Base-by-base conservation (phyloP, 345 rosid genomes). In the Trapa incisa region DNA sequence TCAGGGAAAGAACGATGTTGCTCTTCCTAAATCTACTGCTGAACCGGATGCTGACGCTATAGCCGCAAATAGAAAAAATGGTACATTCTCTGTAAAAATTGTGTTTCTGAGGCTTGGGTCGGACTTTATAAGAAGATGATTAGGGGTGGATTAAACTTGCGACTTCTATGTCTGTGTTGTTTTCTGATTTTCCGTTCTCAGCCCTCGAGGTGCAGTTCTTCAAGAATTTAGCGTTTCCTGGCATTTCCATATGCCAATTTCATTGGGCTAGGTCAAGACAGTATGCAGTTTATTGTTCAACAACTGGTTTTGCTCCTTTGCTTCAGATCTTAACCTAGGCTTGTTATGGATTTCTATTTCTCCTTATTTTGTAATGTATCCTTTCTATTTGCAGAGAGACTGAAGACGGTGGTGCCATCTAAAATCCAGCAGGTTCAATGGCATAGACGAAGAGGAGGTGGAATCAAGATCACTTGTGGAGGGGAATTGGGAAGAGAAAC, bases 401-500 rank as follows among this genome's bases (percentile, higher is more conserved):
- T 6, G 14, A 29, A n/a, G 12, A 22, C 8, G 12, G 35, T 9
- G 15, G 45, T 47, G 29, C 50, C 67, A 0, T n/a, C 8, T 69
- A 68, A 45, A 53, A 65, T 22, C 22, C 80, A 72, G 72, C 65
- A 71, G 42, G 53, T 68, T 36, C 72, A 71, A 17, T 4, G 47
- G 9, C 72, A 11, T 53, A 67, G 65, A 41, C 71, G 54, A 2
- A 17, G 6, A 15, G 64, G 66, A 67, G 73, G 77, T 43, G 64
- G 68, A 15, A 73, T 36, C 60, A 68, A 56, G 70, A 71, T 77
- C 41, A 36, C 43, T 50, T 74, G 74, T 62, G n/a, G 60, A 15
- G 74, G 69, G 71, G 79, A 72, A 22, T 16, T 47, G 3, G 72
- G 54, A 50, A 16, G 6, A 50, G 22, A 29, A 12, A 65, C 45